A percentile compares a stretch with the other conserved stretches of the same genome.
Evolutionary conservation across 1,139 yeast genomes (phyloP).

Genomic region (Lodderomyces metapsilosis): DNA sequence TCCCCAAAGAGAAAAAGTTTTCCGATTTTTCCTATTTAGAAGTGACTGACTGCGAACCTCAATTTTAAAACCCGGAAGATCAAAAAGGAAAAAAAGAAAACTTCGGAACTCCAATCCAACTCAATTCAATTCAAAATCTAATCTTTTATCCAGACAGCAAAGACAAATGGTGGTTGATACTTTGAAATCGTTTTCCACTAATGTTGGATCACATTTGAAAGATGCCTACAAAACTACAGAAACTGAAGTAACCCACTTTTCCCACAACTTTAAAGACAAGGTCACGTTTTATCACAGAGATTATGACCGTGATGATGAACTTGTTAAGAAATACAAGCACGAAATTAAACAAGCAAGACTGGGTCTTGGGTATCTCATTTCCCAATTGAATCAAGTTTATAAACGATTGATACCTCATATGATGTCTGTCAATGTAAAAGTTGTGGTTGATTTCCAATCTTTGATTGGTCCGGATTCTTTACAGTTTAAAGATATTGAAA

Average conservation of each 20-base stretch:
- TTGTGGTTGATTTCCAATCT: slow-evolving; percentile 30
- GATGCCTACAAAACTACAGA: slow-evolving; percentile 14
- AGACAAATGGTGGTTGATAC: slow-evolving; percentile 14
- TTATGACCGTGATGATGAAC: slow-evolving; percentile 41
- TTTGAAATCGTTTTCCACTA: slow-evolving; percentile 11
- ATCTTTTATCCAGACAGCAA: background rate
- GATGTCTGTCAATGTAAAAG: slow-evolving; percentile 32
- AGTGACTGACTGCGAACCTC: background rate
- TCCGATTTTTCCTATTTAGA: too few relatives aligned
- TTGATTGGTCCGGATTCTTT: slow-evolving; percentile 42
- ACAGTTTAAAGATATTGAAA: slow-evolving; percentile 43
- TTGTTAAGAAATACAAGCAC: slow-evolving; percentile 41
- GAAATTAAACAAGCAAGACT: slow-evolving; percentile 41
- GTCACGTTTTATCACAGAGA: slow-evolving; percentile 21
- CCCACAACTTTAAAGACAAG: slow-evolving; percentile 14
- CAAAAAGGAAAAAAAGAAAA: too few relatives aligned
- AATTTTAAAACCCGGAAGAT: too few relatives aligned
- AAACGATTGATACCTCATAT: slow-evolving; percentile 34
- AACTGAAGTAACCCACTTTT: slow-evolving; percentile 11
- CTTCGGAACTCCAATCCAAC: too few relatives aligned
- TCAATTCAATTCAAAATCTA: background rate
- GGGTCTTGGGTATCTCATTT: slow-evolving; percentile 41
- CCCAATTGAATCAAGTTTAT: slow-evolving; percentile 36
- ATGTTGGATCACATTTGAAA: slow-evolving; percentile 13
- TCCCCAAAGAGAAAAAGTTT: too few relatives aligned